Conservation (phyloP, 345 rosid genomes). For the Cardamine chenopodiifolia region DNA sequence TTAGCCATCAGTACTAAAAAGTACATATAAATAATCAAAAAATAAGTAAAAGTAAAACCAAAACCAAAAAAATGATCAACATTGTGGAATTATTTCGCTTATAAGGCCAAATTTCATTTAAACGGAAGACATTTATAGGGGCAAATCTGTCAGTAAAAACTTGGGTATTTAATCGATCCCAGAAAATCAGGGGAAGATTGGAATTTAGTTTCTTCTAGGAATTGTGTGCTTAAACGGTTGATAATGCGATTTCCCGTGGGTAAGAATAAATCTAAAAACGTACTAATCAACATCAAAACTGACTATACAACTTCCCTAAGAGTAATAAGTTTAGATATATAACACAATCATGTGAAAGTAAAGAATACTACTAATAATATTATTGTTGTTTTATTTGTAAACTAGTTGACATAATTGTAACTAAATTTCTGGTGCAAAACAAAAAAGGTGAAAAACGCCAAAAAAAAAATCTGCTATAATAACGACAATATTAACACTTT, state of each 20-base stretch:
- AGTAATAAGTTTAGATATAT: background rate
- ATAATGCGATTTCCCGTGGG: slow-evolving; percentile 4
- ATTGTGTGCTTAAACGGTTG: slow-evolving; percentile 14
- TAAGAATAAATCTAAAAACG: background rate
- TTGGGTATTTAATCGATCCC: background rate
- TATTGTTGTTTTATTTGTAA: slow-evolving; percentile 9
- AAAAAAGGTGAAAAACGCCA: background rate
- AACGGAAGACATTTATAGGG: slow-evolving; percentile 1
- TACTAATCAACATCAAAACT: background rate
- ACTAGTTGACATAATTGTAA: slow-evolving; percentile 2
- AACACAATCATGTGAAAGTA: slow-evolving; percentile 3
- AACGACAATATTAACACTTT: background rate
- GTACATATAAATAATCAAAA: background rate
- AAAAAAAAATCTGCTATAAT: background rate
- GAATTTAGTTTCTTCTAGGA: slow-evolving; percentile 22
- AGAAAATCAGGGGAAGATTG: slow-evolving; percentile 27
- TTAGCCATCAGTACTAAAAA: background rate
- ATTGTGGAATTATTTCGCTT: background rate
- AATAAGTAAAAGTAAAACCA: no score
- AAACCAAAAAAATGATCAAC: background rate
- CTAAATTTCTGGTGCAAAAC: slow-evolving; percentile 7
- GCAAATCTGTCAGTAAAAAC: background rate
- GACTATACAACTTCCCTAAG: background rate
- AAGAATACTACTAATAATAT: background rate
- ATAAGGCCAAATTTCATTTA: background rate